These are phyloP conservation scores for Telfairia occidentalis DNA, from an alignment of 331 rosid species.

Conservation along the genomic window DNA sequence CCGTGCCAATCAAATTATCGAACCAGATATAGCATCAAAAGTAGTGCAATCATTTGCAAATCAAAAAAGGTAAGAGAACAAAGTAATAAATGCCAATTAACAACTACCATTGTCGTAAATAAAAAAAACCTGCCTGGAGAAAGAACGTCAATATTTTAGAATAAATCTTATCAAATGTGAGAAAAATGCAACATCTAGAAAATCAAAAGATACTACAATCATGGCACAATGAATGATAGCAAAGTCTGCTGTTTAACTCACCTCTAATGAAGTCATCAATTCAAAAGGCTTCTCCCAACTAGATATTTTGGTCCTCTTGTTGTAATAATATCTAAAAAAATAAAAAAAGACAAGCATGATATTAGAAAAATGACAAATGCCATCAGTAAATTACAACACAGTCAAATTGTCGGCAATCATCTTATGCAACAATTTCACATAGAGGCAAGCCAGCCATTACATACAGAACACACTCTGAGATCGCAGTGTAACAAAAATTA, in stretches of 20 bases:
- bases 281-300: slow-evolving; percentile 91
- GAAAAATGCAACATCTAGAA: slow-evolving; percentile 1
- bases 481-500: neutral
- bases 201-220: neutral
- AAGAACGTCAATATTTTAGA: neutral
- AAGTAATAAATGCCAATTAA: neutral
- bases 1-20: neutral
- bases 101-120: neutral
- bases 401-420: neutral
- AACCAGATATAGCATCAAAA: neutral
- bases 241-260: slow-evolving; percentile 35
- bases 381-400: neutral
- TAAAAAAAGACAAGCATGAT: slow-evolving; percentile 2
- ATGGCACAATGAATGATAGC: slow-evolving; percentile 1
- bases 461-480: neutral
- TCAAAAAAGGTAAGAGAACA: neutral
- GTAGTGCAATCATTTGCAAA: neutral
- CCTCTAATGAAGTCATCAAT: slow-evolving; percentile 85
- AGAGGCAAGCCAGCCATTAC: neutral
- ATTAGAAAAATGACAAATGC: neutral
- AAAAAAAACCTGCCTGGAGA: neutral
- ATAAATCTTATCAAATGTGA: neutral
- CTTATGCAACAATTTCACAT: neutral
- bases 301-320: slow-evolving; percentile 66
- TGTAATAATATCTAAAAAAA: slow-evolving; percentile 65